Evolutionary conservation across 139 green algal genomes (phyloP).

Genomic region (Volvox reticuliferus): DNA sequence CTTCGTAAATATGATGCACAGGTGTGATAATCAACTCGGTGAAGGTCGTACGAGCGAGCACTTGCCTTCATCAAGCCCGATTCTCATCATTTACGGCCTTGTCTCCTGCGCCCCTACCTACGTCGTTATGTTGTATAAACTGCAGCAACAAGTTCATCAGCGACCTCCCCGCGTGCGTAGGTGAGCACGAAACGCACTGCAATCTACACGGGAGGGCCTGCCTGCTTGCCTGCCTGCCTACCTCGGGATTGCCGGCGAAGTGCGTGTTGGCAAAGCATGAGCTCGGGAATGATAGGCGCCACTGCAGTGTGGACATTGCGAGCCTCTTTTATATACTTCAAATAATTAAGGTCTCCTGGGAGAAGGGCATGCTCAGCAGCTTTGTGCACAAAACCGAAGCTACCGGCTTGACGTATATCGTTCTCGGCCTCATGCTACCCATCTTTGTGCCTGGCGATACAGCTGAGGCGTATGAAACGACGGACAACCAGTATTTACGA

Average conservation of each 20-base stretch:
- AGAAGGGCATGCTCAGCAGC: too few species aligned
- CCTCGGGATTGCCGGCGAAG: background rate
- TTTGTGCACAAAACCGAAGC: too few species aligned
- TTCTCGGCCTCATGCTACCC: too few species aligned
- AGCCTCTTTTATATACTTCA: too few species aligned
- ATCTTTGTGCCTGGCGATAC: background rate
- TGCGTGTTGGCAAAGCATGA: background rate
- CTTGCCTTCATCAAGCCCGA: too few species aligned
- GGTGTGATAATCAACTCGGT: background rate
- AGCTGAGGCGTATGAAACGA: constrained; percentile 84
- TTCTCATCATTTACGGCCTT: too few species aligned
- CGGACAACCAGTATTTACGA: constrained; percentile 86
- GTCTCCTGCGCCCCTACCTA: too few species aligned
- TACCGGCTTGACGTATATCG: too few species aligned
- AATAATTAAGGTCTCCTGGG: too few species aligned
- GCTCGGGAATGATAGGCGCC: too few species aligned
- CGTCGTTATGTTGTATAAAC: background rate
- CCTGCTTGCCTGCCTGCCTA: background rate
- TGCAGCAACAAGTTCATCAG: constrained; percentile 38
- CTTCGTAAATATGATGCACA: constrained; percentile 85
- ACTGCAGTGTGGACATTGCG: too few species aligned
- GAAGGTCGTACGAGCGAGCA: too few species aligned
- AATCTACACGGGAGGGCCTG: background rate
- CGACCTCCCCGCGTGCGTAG: constrained; percentile 57
- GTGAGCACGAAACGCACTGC: constrained; percentile 41